phyloP scores from a whole-genome alignment of 768 basidiomycete species.

The Suillus sp. region DNA sequence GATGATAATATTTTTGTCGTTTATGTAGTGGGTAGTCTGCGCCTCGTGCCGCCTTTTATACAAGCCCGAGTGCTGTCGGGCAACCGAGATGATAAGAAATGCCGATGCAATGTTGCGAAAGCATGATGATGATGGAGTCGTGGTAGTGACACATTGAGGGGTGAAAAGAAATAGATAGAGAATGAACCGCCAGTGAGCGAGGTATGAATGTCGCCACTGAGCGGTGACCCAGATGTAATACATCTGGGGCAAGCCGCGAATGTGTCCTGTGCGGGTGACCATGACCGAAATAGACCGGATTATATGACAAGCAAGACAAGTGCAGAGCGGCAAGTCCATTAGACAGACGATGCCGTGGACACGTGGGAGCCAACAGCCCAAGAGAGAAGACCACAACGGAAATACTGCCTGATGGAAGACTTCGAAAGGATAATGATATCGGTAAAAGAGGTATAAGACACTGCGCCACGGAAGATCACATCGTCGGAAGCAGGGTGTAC shows the following conservation, averaged over 20 bases:
- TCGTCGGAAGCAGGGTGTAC: slow-evolving; percentile 12
- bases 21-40: slow-evolving; percentile 29
- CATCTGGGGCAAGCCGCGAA: slow-evolving; percentile 26
- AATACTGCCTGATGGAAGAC: slow-evolving; percentile 32
- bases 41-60: slow-evolving; percentile 41
- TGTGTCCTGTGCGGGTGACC: slow-evolving; percentile 43
- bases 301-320: slow-evolving; percentile 23
- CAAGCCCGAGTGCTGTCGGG: slow-evolving; percentile 35
- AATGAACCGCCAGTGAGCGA: slow-evolving; percentile 39
- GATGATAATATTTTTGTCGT: slow-evolving; percentile 20
- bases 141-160: slow-evolving; percentile 47
- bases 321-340: slow-evolving; percentile 32
- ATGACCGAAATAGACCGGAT: slow-evolving; percentile 36
- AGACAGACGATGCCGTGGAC: slow-evolving; percentile 27
- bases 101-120: slow-evolving; percentile 43
- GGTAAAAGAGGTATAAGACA: slow-evolving; percentile 31
- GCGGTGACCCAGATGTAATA: slow-evolving; percentile 33
- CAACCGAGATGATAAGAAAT: slow-evolving; percentile 34
- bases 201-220: slow-evolving; percentile 49
- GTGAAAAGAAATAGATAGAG: slow-evolving; percentile 27
- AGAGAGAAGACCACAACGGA: slow-evolving; percentile 29
- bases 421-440: slow-evolving; percentile 49
- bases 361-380: slow-evolving; percentile 36
- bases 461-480: slow-evolving; percentile 25
- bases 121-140: slow-evolving; percentile 42